phyloP scores from a whole-genome alignment of 2,329 filamentous ascomycete species.

The Trichocomaceae sp. region DNA sequence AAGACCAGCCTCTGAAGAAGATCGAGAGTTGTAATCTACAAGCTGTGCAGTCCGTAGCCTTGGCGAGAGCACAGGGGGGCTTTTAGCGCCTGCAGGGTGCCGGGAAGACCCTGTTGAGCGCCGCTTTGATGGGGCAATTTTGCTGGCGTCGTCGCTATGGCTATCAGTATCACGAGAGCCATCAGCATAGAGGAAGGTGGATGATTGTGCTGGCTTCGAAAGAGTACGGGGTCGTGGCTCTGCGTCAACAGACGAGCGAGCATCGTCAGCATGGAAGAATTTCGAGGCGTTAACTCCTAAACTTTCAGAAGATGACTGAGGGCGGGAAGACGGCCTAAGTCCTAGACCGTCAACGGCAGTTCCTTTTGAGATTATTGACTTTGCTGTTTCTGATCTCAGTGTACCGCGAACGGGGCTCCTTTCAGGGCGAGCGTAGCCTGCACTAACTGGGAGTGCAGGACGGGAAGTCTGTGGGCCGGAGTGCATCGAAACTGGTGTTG shows the following conservation, averaged over 20 bases:
- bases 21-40: slow-evolving; percentile 20
- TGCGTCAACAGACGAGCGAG: slow-evolving; percentile 43
- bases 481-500: slow-evolving; percentile 20
- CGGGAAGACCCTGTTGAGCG: slow-evolving; percentile 29
- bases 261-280: slow-evolving; percentile 91
- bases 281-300: slow-evolving; percentile 46
- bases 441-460: slow-evolving; percentile 22
- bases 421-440: slow-evolving; percentile 24
- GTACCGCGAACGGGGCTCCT: slow-evolving; percentile 29
- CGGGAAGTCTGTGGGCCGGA: slow-evolving; percentile 25
- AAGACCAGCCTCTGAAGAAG: slow-evolving; percentile 19
- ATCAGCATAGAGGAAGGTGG: slow-evolving; percentile 35
- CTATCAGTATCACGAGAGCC: slow-evolving; percentile 28
- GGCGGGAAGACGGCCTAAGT: slow-evolving; percentile 22
- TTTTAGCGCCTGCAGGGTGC: slow-evolving; percentile 18
- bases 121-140: slow-evolving; percentile 18
- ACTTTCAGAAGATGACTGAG: slow-evolving; percentile 30
- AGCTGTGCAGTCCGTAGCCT: slow-evolving; percentile 27
- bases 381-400: slow-evolving; percentile 25
- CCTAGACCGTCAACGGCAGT: slow-evolving; percentile 30
- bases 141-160: slow-evolving; percentile 18
- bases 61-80: slow-evolving; percentile 22
- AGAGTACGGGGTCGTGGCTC: slow-evolving; percentile 24
- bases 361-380: slow-evolving; percentile 32
- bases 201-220: slow-evolving; percentile 21